Percentiles rank a stretch among this genome's conserved stretches.
These are phyloP conservation scores for Caryopteris hybrid DNA, from an alignment of 305 asterid genomes.

Conservation along the genomic window DNA sequence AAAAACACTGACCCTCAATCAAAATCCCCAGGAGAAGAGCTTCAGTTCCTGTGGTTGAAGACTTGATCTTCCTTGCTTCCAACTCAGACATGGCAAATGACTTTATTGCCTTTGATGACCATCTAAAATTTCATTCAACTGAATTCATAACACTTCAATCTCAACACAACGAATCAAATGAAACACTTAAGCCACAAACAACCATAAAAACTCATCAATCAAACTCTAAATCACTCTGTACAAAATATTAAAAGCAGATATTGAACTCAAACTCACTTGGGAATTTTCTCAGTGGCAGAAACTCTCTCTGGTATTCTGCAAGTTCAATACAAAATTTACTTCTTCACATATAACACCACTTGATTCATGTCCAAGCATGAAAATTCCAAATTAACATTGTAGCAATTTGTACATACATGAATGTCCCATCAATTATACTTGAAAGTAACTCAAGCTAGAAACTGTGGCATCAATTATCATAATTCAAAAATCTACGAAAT, in stretches of 20 bases:
- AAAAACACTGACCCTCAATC: constrained; percentile 46
- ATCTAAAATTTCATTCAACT: constrained; percentile 42
- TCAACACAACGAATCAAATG: constrained; percentile 9
- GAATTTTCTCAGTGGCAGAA: constrained; percentile 37
- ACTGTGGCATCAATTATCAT: not conserved
- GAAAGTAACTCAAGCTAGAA: not conserved
- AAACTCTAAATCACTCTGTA: not conserved
- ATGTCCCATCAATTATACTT: not conserved
- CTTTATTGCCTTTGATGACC: constrained; percentile 64
- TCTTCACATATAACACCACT: not conserved
- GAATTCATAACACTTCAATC: constrained; percentile 28
- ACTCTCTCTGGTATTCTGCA: constrained; percentile 49
- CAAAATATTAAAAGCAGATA: not conserved
- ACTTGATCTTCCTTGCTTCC: constrained; percentile 65
- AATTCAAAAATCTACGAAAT: not conserved
- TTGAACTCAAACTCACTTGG: constrained; percentile 45
- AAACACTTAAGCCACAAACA: constrained; percentile 13
- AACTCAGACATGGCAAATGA: constrained; percentile 60
- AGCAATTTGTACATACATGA: not conserved
- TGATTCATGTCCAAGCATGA: too few relatives aligned
- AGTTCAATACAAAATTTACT: constrained; percentile 17
- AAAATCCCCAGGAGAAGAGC: constrained; percentile 60
- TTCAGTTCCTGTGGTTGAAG: constrained; percentile 50
- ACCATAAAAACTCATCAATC: constrained; percentile 4
- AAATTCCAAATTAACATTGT: not conserved